These are phyloP conservation scores for Geosmithia morbida DNA, from an alignment of 2,329 filamentous ascomycete genomes.

Conservation along the genomic window DNA sequence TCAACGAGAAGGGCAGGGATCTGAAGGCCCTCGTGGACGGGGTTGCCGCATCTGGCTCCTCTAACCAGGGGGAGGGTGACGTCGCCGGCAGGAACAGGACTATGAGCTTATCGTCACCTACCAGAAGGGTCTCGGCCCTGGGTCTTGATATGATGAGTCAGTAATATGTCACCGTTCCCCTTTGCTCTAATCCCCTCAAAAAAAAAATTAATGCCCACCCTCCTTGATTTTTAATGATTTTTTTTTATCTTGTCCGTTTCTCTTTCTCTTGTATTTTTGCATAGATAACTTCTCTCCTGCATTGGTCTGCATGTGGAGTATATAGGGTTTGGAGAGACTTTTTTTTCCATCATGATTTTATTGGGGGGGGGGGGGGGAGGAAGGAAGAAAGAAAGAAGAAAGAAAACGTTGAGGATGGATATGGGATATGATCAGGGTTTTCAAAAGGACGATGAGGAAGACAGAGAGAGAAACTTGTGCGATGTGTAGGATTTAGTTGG, in stretches of 20 bases:
- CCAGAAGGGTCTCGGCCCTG: slow-evolving; percentile 8
- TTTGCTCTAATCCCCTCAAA: neutral
- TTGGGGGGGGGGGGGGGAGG: no score
- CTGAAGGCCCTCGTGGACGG: slow-evolving; percentile 25
- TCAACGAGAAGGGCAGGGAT: slow-evolving; percentile 26
- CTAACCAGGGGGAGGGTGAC: neutral
- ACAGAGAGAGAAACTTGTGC: no score
- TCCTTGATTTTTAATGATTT: neutral
- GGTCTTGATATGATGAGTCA: slow-evolving; percentile 5
- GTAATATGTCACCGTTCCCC: neutral
- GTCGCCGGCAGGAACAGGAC: slow-evolving; percentile 3
- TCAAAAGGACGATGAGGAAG: no score
- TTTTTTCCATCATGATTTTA: no score
- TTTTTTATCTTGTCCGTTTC: neutral
- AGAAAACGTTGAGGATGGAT: no score
- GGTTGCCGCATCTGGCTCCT: slow-evolving; percentile 6
- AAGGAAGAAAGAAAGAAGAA: no score
- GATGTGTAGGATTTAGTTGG: no score
- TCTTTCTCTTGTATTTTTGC: neutral
- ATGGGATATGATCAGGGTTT: no score
- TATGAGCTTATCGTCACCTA: slow-evolving; percentile 7
- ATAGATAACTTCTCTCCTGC: no score
- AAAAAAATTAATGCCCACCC: no score
- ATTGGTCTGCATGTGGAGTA: no score
- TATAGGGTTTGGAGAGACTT: no score